These are phyloP conservation scores for Zymoseptoria ardabiliae DNA, from an alignment of 2,329 filamentous ascomycete species.

Conservation along the genomic window DNA sequence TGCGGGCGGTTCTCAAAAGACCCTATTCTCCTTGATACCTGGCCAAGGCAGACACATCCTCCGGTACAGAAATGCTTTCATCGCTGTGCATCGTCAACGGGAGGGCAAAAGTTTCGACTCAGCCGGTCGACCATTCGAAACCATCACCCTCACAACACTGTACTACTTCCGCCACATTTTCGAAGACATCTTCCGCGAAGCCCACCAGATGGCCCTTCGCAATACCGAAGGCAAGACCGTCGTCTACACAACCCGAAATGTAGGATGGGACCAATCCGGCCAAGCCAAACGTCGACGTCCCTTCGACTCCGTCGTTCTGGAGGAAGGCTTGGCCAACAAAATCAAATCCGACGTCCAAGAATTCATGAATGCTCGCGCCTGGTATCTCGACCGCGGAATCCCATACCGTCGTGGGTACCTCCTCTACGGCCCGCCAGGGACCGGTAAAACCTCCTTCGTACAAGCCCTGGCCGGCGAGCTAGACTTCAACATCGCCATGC, in stretches of 20 bases:
- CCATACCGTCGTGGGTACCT: constrained; percentile 87
- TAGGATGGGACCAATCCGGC: constrained; percentile 79
- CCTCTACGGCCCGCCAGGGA: constrained; percentile 81
- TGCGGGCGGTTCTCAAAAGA: constrained; percentile 62
- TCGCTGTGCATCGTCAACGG: constrained; percentile 78
- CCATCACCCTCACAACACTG: constrained; percentile 81
- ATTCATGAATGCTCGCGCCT: constrained; percentile 69
- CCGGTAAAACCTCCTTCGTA: constrained; percentile 92
- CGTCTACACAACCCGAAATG: constrained; percentile 78
- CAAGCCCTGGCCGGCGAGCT: constrained; percentile 88
- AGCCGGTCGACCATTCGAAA: constrained; percentile 88
- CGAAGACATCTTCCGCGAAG: constrained; percentile 80
- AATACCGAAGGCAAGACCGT: constrained; percentile 87
- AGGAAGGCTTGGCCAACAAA: constrained; percentile 72
- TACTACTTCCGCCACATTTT: constrained; percentile 87
- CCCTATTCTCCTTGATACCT: constrained; percentile 81
- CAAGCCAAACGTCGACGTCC: constrained; percentile 80
- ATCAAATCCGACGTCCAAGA: constrained; percentile 76
- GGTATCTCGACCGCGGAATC: constrained; percentile 93
- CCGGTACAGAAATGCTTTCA: constrained; percentile 78
- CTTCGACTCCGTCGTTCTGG: constrained; percentile 77
- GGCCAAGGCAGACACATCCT: constrained; percentile 85
- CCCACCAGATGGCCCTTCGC: constrained; percentile 69
- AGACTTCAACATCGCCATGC: constrained; percentile 85
- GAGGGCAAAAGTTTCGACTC: constrained; percentile 69